Percentiles rank a stretch among this genome's conserved stretches.
Conservation (phyloP, 371 early-diverging fungal species). For the Blakeslea trispora region DNA sequence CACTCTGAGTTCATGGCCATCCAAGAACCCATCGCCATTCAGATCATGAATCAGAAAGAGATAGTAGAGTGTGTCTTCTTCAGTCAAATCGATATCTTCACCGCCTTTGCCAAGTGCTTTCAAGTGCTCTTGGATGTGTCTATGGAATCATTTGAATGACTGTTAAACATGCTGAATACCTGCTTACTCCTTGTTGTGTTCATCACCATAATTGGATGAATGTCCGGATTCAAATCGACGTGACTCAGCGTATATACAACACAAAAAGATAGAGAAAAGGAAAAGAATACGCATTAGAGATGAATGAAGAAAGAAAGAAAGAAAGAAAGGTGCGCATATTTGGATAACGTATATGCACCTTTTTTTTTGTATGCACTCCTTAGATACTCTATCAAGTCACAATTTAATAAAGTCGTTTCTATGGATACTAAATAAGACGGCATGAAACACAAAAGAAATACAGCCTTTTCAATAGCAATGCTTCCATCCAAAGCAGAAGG, state of each 20-base stretch:
- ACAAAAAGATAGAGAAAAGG: not conserved
- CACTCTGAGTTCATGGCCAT: conserved; percentile 67
- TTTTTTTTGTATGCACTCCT: no score
- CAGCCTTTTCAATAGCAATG: no score
- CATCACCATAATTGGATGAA: conserved; percentile 33
- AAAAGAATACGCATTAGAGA: not conserved
- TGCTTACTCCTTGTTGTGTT: conserved; percentile 32
- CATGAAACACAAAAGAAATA: no score
- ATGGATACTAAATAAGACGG: no score
- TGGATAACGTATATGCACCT: no score
- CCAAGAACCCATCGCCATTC: conserved; percentile 33
- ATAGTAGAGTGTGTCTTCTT: conserved; percentile 14
- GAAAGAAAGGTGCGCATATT: no score
- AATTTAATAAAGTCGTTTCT: no score
- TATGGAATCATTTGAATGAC: conserved; percentile 1
- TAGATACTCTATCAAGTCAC: no score
- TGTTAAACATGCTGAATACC: not conserved
- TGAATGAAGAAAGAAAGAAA: not conserved
- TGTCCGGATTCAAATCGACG: not conserved
- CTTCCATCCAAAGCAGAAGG: no score
- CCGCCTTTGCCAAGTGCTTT: conserved; percentile 24
- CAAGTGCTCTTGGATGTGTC: conserved; percentile 38
- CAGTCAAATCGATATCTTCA: not conserved
- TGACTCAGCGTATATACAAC: conserved; percentile 1
- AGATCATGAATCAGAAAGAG: conserved; percentile 13